Evolutionary conservation across 371 early-diverging fungal genomes (phyloP), one percentile per base, ranked within the genome.

Genomic region (Dichotomocladium elegans): DNA sequence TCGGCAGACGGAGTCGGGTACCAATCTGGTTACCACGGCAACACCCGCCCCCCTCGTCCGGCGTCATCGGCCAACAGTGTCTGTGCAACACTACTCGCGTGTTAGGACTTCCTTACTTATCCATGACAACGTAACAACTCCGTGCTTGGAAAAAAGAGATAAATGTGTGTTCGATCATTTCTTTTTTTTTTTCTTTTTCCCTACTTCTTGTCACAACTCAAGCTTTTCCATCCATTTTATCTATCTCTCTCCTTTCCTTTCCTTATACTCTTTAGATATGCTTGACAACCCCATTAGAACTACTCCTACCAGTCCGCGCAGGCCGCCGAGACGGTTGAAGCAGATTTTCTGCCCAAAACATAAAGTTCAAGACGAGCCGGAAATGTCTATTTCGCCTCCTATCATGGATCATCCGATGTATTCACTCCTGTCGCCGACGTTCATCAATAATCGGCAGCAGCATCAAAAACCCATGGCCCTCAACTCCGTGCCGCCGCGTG

Each of bases 331-430:
- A 40, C 51, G 58, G 19, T 51, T 57, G 30, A 57, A 57, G 43
- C 45, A 51, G 28, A 50, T 57, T 31, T 51, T 57, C 47, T 37
- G 51, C 31, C 48, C 47, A 35, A 30, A 46, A 34, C 31, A 57
- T 14, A 40, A 43, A 35, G 19, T 25, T 25, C 19, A 41, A n/a
- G 21, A 44, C 37, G 25, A 29, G 10, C 50, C 45, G 28, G 53
- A 44, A 15, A 12, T 57, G 37, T 45, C 51, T 4, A 57, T 57
- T 29, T 57, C 58, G 30, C 58, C 58, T 3, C 58, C 58, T 17
- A 34, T 57, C 12, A 27, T 57, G 26, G 37, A 48, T 29, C 41
- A 31, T 44, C 22, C 37, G 7, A 25, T 22, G 14, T 50, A 51
- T 40, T 51, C 58, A 14, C 40, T 57, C 26, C 51, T 51, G 24